Evolutionary conservation across 2,329 filamentous ascomycete genomes (phyloP), one percentile per base, ranked within the genome.

Genomic region (Sclerotinia spermophila): DNA sequence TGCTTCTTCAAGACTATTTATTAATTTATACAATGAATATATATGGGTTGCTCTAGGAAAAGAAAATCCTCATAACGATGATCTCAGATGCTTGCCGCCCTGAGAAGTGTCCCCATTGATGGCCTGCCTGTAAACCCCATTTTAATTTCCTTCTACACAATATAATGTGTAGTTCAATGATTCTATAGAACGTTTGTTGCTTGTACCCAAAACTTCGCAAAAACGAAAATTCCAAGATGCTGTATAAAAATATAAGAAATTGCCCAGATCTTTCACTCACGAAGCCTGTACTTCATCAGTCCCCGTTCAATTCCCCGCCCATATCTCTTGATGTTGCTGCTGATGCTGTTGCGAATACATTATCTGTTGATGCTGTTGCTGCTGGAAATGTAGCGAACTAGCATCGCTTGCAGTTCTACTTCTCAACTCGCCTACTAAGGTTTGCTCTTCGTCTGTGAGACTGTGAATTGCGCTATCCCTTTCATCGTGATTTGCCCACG

Each of bases 361-460:
- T 13, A 71, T 67, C 24, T 74, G 72, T 30, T 73, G 73, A 30
- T 71, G 70, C 24, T 71, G 72, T 4, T 70, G 69, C 24, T 71
- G 71, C 3, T 74, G 74, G 33, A 73, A 44, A 24, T 71, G 70
- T 7, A 71, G 70, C 10, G 72, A 66, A 38, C 68, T 72, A 6
- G 69, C 69, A 67, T 76, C 73, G 56, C 72, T 75, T 11, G 55
- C 65, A 7, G 74, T 65, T 38, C 72, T 67, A 35, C 71, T 74
- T 44, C 73, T 69, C 10, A 70, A 60, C 24, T 76, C 73, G 11
- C 73, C 71, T 69, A 76, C 38, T 59, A 62, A 60, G 53, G 60
- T 55, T 40, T 30, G 45, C 35, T 64, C 67, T n/a, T 69, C 67
- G 44, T 64, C 67, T 33, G 58, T 51, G 27, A 69, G 35, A 55